Percentiles rank a stretch among this genome's conserved stretches.
Conservation (phyloP, 2,329 filamentous ascomycete species). For the Neonectria sp. region DNA sequence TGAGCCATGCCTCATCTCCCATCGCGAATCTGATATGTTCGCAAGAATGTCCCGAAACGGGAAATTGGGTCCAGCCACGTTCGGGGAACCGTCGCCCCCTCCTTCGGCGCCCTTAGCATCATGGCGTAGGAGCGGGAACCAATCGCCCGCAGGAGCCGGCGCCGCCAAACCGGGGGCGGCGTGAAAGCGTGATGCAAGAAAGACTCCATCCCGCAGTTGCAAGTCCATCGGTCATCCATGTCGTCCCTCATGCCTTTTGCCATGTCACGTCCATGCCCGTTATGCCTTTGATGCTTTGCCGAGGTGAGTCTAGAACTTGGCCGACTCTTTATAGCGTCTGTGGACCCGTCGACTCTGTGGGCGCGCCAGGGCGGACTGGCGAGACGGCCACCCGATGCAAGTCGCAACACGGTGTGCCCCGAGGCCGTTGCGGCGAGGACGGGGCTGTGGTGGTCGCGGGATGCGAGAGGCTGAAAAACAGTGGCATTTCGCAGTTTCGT, state of each 20-base stretch:
- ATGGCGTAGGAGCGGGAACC: constrained; percentile 40
- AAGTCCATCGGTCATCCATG: constrained; percentile 5
- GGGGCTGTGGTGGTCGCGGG: not conserved
- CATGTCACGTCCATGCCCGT: not conserved
- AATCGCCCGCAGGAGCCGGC: constrained; percentile 39
- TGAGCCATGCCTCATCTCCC: constrained; percentile 28
- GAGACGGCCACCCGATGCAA: constrained; percentile 9
- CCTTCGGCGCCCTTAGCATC: constrained; percentile 37
- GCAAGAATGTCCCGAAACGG: constrained; percentile 53
- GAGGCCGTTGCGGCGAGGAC: constrained; percentile 11
- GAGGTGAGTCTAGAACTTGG: constrained; percentile 10
- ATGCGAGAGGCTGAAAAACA: not conserved
- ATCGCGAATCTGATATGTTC: constrained; percentile 40
- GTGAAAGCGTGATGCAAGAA: constrained; percentile 19
- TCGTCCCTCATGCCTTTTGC: constrained; percentile 18
- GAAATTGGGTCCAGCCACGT: constrained; percentile 40
- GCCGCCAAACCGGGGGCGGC: constrained; percentile 34
- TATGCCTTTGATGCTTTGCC: not conserved
- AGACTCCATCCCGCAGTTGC: constrained; percentile 10
- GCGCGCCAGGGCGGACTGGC: constrained; percentile 1
- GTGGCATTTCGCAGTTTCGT: not conserved
- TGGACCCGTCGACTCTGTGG: constrained; percentile 3
- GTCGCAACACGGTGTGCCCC: constrained; percentile 7
- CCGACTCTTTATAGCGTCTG: not conserved
- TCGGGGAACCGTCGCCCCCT: constrained; percentile 32